phyloP scores from a whole-genome alignment of 1,284 basidiomycete genomes.

The Malassezia sympodialis region DNA sequence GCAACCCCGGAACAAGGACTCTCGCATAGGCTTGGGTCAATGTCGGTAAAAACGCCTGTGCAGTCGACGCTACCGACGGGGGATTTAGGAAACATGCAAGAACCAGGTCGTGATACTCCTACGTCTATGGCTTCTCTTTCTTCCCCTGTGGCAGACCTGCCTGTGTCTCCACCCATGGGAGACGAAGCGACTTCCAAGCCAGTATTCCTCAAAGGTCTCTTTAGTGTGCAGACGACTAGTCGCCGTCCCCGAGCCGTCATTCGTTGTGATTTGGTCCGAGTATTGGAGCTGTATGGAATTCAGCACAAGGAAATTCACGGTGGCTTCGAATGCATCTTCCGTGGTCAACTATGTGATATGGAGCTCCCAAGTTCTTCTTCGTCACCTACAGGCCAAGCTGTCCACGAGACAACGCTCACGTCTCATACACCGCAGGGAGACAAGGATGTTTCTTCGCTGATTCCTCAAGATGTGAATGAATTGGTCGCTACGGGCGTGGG shows the following conservation, averaged over 20 bases:
- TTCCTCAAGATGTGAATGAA: not conserved
- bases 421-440: not conserved
- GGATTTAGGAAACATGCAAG: not conserved
- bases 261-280: conserved; percentile 71
- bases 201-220: conserved; percentile 49
- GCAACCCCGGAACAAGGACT: conserved; percentile 4
- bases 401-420: conserved; percentile 40
- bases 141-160: not conserved
- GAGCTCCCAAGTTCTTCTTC: conserved; percentile 59
- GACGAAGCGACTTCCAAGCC: conserved; percentile 33
- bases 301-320: conserved; percentile 79
- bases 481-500: conserved; percentile 15
- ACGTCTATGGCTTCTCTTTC: not conserved
- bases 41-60: conserved; percentile 34
- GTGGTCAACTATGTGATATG: conserved; percentile 76
- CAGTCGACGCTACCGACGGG: conserved; percentile 8
- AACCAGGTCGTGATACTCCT: not conserved
- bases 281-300: conserved; percentile 85
- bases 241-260: conserved; percentile 73
- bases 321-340: conserved; percentile 90
- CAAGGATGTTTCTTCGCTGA: not conserved
- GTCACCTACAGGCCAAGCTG: not conserved
- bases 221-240: conserved; percentile 76
- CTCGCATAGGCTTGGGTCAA: conserved; percentile 34
- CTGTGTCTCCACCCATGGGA: conserved; percentile 11